Conservation (phyloP, 2,329 filamentous ascomycete species). For the Arthrobotrys pseudoclavata region DNA sequence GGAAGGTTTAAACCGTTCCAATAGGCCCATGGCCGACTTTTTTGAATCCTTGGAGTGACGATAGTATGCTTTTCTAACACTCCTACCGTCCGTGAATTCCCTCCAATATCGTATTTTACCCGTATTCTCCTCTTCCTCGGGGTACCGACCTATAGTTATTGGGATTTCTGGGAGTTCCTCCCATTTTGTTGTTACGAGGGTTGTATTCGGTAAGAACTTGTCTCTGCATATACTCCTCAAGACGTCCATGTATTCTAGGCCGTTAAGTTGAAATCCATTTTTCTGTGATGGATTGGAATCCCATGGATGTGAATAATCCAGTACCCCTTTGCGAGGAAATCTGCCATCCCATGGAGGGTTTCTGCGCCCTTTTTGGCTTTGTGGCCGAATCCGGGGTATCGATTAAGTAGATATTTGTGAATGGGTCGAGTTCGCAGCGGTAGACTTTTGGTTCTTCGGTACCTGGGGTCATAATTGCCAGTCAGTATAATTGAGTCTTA, state of each 20-base stretch:
- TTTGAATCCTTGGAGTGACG: not conserved
- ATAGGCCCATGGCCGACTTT: conserved; percentile 3
- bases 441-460: not conserved
- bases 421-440: conserved; percentile 9
- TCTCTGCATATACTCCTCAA: not conserved
- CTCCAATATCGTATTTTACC: not conserved
- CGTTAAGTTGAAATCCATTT: not conserved
- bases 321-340: not conserved
- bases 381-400: conserved; percentile 13
- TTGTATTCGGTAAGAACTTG: not conserved
- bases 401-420: conserved; percentile 5
- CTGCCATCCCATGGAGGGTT: conserved; percentile 9
- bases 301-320: conserved; percentile 1
- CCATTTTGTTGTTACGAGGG: not conserved
- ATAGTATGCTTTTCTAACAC: not conserved
- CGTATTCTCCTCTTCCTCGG: not conserved
- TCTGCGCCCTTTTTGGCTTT: not conserved
- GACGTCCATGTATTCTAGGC: not conserved
- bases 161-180: not conserved
- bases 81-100: not conserved
- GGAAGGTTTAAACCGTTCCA: not conserved
- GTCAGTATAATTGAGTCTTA: not conserved
- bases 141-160: too few species aligned
- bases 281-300: conserved; percentile 3
- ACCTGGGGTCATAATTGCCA: not conserved